Percentiles rank a stretch among this genome's conserved stretches.
These are phyloP conservation scores for Ceratocystis huliohia DNA, from an alignment of 2,329 filamentous ascomycete species.

Conservation along the genomic window DNA sequence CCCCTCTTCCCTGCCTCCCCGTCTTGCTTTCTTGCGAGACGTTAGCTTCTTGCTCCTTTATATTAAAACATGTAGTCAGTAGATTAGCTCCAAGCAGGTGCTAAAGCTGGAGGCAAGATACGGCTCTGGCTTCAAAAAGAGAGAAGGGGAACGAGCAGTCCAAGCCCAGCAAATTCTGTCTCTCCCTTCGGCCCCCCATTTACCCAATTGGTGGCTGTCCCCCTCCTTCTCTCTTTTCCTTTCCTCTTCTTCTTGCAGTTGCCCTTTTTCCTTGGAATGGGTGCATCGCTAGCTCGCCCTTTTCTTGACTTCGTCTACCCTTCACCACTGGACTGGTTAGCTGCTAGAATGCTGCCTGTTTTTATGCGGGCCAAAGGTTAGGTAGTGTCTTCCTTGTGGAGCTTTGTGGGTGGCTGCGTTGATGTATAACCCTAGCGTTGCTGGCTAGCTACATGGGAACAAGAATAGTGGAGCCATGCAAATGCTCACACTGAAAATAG, in stretches of 20 bases:
- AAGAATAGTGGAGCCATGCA: not conserved
- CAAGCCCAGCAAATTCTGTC: not conserved
- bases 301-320: not conserved
- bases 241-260: not conserved
- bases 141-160: not conserved
- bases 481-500: no score
- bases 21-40: not conserved
- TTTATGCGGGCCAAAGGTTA: no score
- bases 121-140: constrained; percentile 3
- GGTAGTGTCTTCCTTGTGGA: no score
- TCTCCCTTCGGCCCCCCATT: not conserved
- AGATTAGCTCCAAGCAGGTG: constrained; percentile 4
- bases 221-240: not conserved
- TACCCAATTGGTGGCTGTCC: not conserved
- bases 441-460: not conserved
- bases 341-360: no score
- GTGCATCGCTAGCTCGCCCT: not conserved
- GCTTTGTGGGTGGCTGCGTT: not conserved
- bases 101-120: constrained; percentile 7
- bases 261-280: not conserved
- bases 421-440: not conserved
- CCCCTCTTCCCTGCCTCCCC: not conserved
- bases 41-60: constrained; percentile 7
- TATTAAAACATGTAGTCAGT: not conserved
- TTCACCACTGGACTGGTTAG: no score